Evolutionary conservation across 2,329 filamentous ascomycete species (phyloP), one percentile per base, ranked within the genome.

Genomic region (Chrysoporthe deuterocubensis): DNA sequence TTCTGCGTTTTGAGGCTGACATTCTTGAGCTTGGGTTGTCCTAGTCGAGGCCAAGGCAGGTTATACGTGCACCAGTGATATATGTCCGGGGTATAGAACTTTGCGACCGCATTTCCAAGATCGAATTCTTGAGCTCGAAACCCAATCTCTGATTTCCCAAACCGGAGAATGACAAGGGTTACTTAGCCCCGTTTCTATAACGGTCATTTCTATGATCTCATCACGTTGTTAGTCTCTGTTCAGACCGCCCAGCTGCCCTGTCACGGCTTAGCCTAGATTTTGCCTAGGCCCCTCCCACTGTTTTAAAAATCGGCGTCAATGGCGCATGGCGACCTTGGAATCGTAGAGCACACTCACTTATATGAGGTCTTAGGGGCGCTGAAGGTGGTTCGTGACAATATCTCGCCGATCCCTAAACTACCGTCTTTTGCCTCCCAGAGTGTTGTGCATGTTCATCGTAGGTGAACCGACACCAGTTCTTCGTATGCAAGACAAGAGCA

Each of bases 221-320:
- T 52, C 63, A 46, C 43, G 8, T 44, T 13, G 44, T 56, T 68
- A 68, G 66, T 26, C 50, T n/a, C 11, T 18, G n/a, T 46, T 21
- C 34, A 48, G 42, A 18, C n/a, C 16, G 16, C 37, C 54, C 32
- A 16, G 54, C 18, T 42, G 57, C 5, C 8, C 60, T 62, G 34
- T 34, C 44, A 9, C 26, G 37, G n/a, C 21, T 42, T 21, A 42
- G 34, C 34, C 21, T 3, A 57, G 54, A 57, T 4, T 16, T 16
- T n/a, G 32, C 37, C 14, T 40, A 57, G 54, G 34, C 32, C 34
- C 4, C 34, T 57, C 54, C 40, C 57, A 40, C n/a, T 26, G 57
- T 32, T 34, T 44, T 43, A 60, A 13, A 13, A 6, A 9, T 43
- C 57, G n/a, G 21, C 54, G 16, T 32, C 54, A 21, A 37, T n/a